phyloP scores from a whole-genome alignment of 495 filamentous ascomycete species.

The Podospora sp. region DNA sequence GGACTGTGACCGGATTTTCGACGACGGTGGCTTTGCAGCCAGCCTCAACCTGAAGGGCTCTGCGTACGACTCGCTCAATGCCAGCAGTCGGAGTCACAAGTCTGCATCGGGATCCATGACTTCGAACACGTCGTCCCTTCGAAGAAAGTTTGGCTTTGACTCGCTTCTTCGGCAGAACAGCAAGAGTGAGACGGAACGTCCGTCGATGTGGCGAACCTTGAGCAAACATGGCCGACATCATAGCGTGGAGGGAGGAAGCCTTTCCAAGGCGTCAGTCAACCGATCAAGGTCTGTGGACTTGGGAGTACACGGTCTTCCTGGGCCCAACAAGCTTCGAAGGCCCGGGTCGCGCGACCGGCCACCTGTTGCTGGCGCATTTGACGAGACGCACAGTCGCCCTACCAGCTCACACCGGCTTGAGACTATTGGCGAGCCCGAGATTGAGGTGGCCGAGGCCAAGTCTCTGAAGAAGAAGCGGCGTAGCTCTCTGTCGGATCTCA shows the following conservation, averaged over 20 bases:
- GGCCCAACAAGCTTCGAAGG: conserved; percentile 54
- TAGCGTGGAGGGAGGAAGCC: conserved; percentile 56
- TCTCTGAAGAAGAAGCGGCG: conserved; percentile 75
- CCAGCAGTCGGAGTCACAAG: conserved; percentile 46
- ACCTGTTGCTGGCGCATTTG: conserved; percentile 63
- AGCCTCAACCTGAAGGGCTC: conserved; percentile 37
- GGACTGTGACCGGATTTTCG: conserved; percentile 86
- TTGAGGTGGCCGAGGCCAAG: conserved; percentile 43
- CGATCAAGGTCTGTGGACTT: conserved; percentile 84
- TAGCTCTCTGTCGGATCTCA: conserved; percentile 89
- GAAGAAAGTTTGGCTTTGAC: conserved; percentile 80
- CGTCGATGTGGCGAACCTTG: conserved; percentile 82
- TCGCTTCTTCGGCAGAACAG: conserved; percentile 75
- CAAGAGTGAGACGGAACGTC: conserved; percentile 66
- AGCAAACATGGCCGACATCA: conserved; percentile 76
- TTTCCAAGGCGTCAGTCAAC: conserved; percentile 65
- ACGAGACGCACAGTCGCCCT: conserved; percentile 49
- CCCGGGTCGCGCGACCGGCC: conserved; percentile 70
- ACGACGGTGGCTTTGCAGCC: conserved; percentile 54
- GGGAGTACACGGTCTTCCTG: conserved; percentile 49
- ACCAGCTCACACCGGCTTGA: conserved; percentile 50
- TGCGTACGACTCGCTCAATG: conserved; percentile 51
- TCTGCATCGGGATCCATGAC: conserved; percentile 54
- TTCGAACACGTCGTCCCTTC: conserved; percentile 77
- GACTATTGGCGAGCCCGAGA: conserved; percentile 55